Conservation (phyloP, 2,329 filamentous ascomycete species). For the Lomentospora prolificans region DNA sequence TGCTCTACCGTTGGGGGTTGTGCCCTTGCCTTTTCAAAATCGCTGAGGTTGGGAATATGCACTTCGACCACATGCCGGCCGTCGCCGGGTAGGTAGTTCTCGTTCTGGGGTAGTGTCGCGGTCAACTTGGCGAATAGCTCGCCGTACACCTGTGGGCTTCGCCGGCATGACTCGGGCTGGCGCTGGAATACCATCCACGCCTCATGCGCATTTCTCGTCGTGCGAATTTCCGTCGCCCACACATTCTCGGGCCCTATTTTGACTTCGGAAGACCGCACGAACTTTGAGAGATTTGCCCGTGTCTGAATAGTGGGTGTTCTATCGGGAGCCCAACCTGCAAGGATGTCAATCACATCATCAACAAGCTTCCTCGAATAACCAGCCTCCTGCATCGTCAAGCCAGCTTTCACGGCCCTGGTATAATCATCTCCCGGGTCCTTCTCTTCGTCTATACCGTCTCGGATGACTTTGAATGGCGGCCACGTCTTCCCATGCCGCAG, state of each 20-base stretch:
- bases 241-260: constrained; percentile 9
- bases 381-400: constrained; percentile 44
- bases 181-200: constrained; percentile 44
- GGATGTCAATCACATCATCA: constrained; percentile 39
- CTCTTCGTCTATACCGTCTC: constrained; percentile 50
- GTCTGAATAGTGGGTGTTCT: constrained; percentile 48
- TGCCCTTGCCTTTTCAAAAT: constrained; percentile 55
- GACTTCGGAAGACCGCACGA: background rate
- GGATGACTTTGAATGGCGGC: constrained; percentile 49
- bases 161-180: constrained; percentile 24
- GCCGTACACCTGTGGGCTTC: constrained; percentile 38
- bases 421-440: constrained; percentile 39
- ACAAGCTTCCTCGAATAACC: constrained; percentile 38
- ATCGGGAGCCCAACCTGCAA: constrained; percentile 42
- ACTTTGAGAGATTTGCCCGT: constrained; percentile 19
- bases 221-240: constrained; percentile 48
- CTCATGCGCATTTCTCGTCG: constrained; percentile 51
- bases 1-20: constrained; percentile 47
- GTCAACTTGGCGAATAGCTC: constrained; percentile 52
- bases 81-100: constrained; percentile 15
- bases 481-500: constrained; percentile 40
- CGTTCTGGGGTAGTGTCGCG: constrained; percentile 19
- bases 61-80: constrained; percentile 13
- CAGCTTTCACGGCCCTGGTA: constrained; percentile 42
- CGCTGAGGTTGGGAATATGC: constrained; percentile 40